phyloP scores from a whole-genome alignment of 306 rosid genomes.

The Ceratonia siliqua region DNA sequence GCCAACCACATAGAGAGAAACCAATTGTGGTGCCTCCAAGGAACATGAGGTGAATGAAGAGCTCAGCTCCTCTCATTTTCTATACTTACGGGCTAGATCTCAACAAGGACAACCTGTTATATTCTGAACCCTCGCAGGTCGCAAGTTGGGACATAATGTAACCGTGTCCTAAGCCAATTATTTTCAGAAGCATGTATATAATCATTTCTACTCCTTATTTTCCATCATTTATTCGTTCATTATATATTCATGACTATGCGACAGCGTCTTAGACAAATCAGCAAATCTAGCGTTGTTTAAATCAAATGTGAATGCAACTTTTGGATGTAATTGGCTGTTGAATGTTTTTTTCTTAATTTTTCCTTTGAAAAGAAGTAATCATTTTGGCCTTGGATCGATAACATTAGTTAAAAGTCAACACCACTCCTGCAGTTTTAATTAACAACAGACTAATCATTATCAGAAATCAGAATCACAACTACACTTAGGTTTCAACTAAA shows the following conservation, averaged over 20 bases:
- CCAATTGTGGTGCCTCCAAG: neutral
- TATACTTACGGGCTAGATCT: too few species aligned
- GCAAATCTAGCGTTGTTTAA: neutral
- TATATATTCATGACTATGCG: too few species aligned
- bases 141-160: neutral
- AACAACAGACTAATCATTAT: too few species aligned
- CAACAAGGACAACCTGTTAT: neutral
- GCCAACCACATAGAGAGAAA: neutral
- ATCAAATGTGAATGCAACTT: too few species aligned
- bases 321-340: neutral
- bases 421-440: neutral
- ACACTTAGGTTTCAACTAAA: neutral
- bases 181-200: too few species aligned
- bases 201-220: too few species aligned
- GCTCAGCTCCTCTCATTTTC: too few species aligned
- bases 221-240: too few species aligned
- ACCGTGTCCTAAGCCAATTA: neutral
- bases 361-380: too few species aligned
- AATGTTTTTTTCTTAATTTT: neutral
- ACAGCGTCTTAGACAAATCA: neutral
- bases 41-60: neutral
- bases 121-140: neutral
- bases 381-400: too few species aligned
- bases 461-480: neutral
- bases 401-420: too few species aligned